A percentile compares a stretch with the other conserved stretches of the same genome.
Conservation (phyloP, 192 early-diverging fungal species). For the Backusella liffmaniae region DNA sequence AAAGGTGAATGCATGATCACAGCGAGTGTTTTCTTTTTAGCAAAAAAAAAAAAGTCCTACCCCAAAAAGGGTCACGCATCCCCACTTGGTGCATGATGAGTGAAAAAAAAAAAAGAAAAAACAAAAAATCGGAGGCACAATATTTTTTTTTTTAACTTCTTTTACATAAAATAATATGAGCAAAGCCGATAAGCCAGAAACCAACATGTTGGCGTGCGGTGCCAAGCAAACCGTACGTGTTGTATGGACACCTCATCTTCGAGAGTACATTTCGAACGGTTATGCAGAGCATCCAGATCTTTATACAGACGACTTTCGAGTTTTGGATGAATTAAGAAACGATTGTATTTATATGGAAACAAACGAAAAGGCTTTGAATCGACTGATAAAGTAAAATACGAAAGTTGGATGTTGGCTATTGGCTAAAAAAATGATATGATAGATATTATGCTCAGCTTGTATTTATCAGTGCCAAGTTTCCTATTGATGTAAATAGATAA, state of each 20-base stretch:
- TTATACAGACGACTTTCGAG: conserved; percentile 84
- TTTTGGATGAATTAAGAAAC: conserved; percentile 73
- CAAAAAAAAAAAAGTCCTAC: not conserved
- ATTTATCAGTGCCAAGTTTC: conserved; percentile 83
- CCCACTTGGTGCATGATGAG: not conserved
- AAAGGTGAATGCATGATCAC: not conserved
- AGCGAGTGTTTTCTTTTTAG: not conserved
- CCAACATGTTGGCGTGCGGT: conserved; percentile 58
- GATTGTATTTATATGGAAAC: conserved; percentile 65
- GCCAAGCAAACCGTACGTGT: conserved; percentile 62
- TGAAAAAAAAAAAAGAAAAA: not conserved
- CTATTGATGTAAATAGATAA: conserved; percentile 65
- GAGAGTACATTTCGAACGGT: conserved; percentile 72
- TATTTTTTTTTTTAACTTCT: no score
- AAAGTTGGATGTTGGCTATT: not conserved
- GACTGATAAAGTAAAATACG: conserved; percentile 57
- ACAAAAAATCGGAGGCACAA: no score
- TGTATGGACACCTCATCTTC: conserved; percentile 50
- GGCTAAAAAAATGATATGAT: not conserved
- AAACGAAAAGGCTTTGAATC: conserved; percentile 61
- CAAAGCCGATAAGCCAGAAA: conserved; percentile 6
- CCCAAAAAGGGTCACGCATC: not conserved
- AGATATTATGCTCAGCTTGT: conserved; percentile 88
- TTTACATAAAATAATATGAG: no score
- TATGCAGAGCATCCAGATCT: conserved; percentile 86